Evolutionary conservation across 805 yeast species (phyloP), one percentile per base, ranked within the genome.

Genomic region (Cephaloascus albidus): DNA sequence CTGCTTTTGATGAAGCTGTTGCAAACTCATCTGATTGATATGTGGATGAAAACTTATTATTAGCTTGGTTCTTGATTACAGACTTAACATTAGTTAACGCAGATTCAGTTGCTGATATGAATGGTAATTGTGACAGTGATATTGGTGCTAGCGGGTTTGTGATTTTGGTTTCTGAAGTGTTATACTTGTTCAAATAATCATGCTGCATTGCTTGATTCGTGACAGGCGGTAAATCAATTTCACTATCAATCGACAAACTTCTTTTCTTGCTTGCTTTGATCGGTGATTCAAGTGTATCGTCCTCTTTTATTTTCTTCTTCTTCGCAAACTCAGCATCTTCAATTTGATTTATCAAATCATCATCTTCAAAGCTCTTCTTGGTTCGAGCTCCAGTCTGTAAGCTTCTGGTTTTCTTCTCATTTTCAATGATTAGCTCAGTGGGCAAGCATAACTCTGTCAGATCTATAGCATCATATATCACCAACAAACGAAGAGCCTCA

Each of bases 21-120:
- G 10, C 12, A 33, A 10, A n/a, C 10, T 60, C 46, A 67, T 68
- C 31, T 71, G 71, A 31, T 60, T 60, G 44, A 69, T 68, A 36
- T 61, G 61, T 33, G 59, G 62, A 1, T 74, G 74, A 38, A 69
- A 74, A 30, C 67, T 50, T 33, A 72, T 51, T 18, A 70, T 59
- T 38, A 68, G 28, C 12, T 23, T 23, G 28, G 12, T n/a, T 31
- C 15, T n/a, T 14, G 33, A 31, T 31, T 8, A 31, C 18, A 6
- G 15, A n/a, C 6, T 15, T 31, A 16, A 31, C 17, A 16, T 31
- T 31, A 15, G 8, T 31, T 15, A 31, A 31, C 16, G 33, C 33
- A 6, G 33, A 14, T n/a, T 31, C 18, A 5, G 33, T 31, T 6
- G 33, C 6, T 6, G 33, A 31, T 8, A 15, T 8, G 6, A 16